phyloP scores from a whole-genome alignment of 1,284 basidiomycete species.

The Trametes sp. region DNA sequence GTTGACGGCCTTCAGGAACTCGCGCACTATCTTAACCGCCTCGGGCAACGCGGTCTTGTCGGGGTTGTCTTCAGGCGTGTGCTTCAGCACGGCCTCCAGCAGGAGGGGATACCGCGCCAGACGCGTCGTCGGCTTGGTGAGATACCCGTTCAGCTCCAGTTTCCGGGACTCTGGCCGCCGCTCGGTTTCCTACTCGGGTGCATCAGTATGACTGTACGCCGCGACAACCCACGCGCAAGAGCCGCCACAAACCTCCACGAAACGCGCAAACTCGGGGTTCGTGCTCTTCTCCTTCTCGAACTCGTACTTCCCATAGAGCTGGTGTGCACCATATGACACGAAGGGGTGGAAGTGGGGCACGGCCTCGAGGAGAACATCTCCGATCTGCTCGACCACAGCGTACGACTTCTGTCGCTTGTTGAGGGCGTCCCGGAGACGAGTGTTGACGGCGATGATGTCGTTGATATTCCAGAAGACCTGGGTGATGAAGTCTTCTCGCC shows the following conservation, averaged over 20 bases:
- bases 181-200: constrained; percentile 75
- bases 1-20: constrained; percentile 91
- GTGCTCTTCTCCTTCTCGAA: constrained; percentile 98
- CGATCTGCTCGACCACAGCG: constrained; percentile 91
- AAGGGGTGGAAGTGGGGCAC: constrained; percentile 93
- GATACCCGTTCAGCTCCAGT: constrained; percentile 96
- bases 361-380: constrained; percentile 90
- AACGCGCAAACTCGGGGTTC: constrained; percentile 94
- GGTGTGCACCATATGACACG: constrained; percentile 95
- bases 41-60: constrained; percentile 87
- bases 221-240: too few relatives aligned
- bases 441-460: constrained; percentile 94
- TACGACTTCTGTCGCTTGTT: constrained; percentile 95
- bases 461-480: constrained; percentile 99
- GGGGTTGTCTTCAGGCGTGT: constrained; percentile 90
- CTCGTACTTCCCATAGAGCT: constrained; percentile 98
- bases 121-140: constrained; percentile 98
- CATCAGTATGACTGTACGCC: constrained; percentile 8
- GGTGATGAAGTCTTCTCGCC: constrained; percentile 88
- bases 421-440: constrained; percentile 89
- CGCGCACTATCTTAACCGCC: constrained; percentile 82
- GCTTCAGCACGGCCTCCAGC: constrained; percentile 92
- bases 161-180: constrained; percentile 95
- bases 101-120: constrained; percentile 95
- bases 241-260: constrained; percentile 82